Evolutionary conservation across 2,329 filamentous ascomycete species (phyloP).

Genomic region (Thielaviopsis ethacetica): DNA sequence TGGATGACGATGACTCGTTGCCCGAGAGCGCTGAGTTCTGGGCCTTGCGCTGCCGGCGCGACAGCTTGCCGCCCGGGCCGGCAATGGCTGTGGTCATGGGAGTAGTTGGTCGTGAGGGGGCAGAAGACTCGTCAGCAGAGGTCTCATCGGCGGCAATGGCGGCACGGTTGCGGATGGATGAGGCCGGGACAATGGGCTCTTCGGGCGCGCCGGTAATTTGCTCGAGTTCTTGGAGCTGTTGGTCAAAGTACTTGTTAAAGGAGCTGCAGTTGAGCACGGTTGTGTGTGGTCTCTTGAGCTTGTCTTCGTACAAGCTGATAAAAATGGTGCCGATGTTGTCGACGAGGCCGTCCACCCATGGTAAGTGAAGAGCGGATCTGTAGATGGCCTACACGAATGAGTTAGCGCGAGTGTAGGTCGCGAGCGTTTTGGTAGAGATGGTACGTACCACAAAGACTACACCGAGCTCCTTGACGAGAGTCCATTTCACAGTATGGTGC

Average conservation of each 20-base stretch:
- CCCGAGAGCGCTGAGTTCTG: constrained; percentile 65
- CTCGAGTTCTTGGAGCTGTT: constrained; percentile 72
- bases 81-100: constrained; percentile 54
- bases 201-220: constrained; percentile 26
- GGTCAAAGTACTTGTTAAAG: constrained; percentile 89
- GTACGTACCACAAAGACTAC: constrained; percentile 73
- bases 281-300: constrained; percentile 65
- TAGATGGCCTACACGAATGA: constrained; percentile 61
- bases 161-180: constrained; percentile 17
- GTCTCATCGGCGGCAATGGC: constrained; percentile 2
- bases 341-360: constrained; percentile 92
- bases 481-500: constrained; percentile 91
- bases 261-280: constrained; percentile 60
- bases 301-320: constrained; percentile 73
- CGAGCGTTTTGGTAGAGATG: too few relatives aligned
- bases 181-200: constrained; percentile 15
- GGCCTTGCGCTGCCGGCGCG: constrained; percentile 58
- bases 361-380: constrained; percentile 82
- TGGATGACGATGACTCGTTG: constrained; percentile 48
- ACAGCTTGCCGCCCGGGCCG: constrained; percentile 62
- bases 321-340: constrained; percentile 92
- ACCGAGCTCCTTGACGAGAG: constrained; percentile 77
- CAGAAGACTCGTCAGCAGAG: constrained; percentile 6
- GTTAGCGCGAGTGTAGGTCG: background rate
- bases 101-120: constrained; percentile 64